Evolutionary conservation across 148 eudicot species (phyloP).

Genomic region (Gaultheria prostrata): DNA sequence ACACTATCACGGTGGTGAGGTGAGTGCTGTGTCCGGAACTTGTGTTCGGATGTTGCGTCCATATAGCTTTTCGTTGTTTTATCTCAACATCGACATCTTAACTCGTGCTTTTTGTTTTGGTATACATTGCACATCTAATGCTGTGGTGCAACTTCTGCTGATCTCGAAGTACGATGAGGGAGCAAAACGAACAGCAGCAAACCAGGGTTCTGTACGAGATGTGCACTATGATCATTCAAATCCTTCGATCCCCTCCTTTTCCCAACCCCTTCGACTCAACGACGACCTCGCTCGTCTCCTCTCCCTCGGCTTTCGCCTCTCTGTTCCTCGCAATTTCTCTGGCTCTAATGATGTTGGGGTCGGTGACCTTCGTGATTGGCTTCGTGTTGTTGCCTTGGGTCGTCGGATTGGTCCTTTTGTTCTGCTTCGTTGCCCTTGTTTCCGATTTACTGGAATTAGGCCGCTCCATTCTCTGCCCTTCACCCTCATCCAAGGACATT

Average conservation of each 20-base stretch:
- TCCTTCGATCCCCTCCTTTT: constrained; percentile 35
- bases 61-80: too few relatives aligned
- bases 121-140: neutral
- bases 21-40: too few relatives aligned
- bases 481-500: constrained; percentile 19
- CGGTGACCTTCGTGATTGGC: constrained; percentile 53
- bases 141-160: neutral
- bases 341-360: constrained; percentile 64
- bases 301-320: constrained; percentile 39
- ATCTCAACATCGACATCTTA: too few relatives aligned
- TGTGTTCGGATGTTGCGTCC: too few relatives aligned
- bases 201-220: constrained; percentile 45
- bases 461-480: constrained; percentile 28
- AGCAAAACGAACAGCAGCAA: constrained; percentile 31
- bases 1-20: too few relatives aligned
- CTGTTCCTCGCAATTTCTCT: constrained; percentile 61
- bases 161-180: constrained; percentile 1
- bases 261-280: constrained; percentile 7
- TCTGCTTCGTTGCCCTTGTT: constrained; percentile 44
- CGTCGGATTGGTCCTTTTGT: constrained; percentile 41
- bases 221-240: constrained; percentile 40
- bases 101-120: neutral
- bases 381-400: constrained; percentile 66
- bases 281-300: neutral
- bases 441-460: constrained; percentile 46